Conservation (phyloP, 1,284 basidiomycete species). For the Tilletia horrida region DNA sequence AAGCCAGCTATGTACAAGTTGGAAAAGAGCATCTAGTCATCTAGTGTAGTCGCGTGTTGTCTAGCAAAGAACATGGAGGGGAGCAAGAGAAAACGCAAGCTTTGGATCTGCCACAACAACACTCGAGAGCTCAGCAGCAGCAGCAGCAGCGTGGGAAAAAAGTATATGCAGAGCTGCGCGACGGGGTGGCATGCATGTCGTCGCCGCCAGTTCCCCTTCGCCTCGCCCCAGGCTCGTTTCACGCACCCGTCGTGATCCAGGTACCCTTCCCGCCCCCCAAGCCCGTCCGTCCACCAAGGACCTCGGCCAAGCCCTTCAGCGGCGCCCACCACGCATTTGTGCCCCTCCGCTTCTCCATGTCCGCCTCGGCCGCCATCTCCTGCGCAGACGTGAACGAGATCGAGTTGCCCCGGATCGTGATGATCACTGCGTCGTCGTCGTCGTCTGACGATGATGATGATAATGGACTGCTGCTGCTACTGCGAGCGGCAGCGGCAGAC, state of each 20-base stretch:
- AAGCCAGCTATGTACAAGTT: no score
- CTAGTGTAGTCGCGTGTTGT: no score
- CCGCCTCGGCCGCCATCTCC: slow-evolving; percentile 79
- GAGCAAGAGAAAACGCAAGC: no score
- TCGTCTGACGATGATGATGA: neutral
- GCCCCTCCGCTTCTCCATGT: slow-evolving; percentile 83
- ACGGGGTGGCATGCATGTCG: no score
- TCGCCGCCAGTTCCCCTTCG: no score
- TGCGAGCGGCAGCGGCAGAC: slow-evolving; percentile 22
- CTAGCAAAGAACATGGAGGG: no score
- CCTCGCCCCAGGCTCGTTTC: no score
- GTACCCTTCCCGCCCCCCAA: neutral
- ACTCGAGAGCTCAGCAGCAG: no score
- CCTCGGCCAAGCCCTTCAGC: slow-evolving; percentile 69
- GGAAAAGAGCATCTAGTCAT: no score
- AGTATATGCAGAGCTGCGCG: no score
- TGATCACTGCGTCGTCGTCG: slow-evolving; percentile 67
- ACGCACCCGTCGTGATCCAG: neutral
- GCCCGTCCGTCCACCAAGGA: slow-evolving; percentile 56
- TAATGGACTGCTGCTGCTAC: neutral
- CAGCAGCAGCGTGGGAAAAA: no score
- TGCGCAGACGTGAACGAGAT: slow-evolving; percentile 78
- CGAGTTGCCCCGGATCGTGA: slow-evolving; percentile 78
- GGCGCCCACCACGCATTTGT: slow-evolving; percentile 77
- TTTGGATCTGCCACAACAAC: no score